These are phyloP conservation scores for Erythrobasidium hasegawianum DNA, from an alignment of 1,284 basidiomycete species.

Conservation along the genomic window DNA sequence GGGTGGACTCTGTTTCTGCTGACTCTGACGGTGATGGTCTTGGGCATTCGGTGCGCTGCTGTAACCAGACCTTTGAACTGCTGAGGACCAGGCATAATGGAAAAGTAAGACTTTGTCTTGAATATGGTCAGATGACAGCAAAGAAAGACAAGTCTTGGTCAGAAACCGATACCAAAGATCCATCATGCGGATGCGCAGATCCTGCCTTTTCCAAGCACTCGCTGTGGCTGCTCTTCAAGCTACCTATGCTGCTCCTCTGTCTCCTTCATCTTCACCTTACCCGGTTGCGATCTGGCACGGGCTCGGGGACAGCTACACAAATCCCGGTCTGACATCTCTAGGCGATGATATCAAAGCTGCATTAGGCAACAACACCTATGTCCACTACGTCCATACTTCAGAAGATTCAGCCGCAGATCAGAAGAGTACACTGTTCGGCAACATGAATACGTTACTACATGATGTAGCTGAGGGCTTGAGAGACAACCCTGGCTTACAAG, in stretches of 20 bases:
- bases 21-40: constrained; percentile 32
- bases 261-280: not conserved
- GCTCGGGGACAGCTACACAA: constrained; percentile 60
- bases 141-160: not conserved
- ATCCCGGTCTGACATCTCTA: constrained; percentile 23
- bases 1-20: constrained; percentile 16
- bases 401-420: constrained; percentile 66
- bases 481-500: constrained; percentile 62
- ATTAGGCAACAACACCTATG: constrained; percentile 66
- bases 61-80: constrained; percentile 28
- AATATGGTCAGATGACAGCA: too few relatives aligned
- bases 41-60: constrained; percentile 30
- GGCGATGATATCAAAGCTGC: constrained; percentile 48
- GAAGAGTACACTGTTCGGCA: constrained; percentile 61
- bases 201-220: not conserved
- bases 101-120: too few relatives aligned
- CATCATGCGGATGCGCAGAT: not conserved
- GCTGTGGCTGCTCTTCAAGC: not conserved
- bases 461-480: constrained; percentile 65
- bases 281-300: constrained; percentile 96
- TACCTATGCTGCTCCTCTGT: not conserved
- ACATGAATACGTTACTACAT: constrained; percentile 68
- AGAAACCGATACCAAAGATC: not conserved
- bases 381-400: constrained; percentile 74
- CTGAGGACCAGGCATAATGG: constrained; percentile 27